Conservation (phyloP, 192 early-diverging fungal genomes). For the Dissophora ornata region DNA sequence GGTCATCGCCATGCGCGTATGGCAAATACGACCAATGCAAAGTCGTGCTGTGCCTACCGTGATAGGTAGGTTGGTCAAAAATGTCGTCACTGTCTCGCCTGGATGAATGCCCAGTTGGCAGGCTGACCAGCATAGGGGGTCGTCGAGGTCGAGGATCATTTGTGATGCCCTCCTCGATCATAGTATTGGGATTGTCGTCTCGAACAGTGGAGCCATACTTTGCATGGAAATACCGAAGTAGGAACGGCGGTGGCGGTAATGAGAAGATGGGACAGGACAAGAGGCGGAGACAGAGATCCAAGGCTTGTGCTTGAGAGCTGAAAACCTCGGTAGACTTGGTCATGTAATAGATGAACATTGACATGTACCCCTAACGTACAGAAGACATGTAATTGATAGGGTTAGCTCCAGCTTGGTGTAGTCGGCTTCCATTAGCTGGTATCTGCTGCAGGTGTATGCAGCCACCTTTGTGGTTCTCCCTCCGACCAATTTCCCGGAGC, state of each 20-base stretch:
- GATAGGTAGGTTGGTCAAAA: slow-evolving; percentile 8
- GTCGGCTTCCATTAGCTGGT: too few species aligned
- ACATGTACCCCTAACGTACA: slow-evolving; percentile 19
- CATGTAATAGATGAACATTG: slow-evolving; percentile 50
- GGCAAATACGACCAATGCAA: background rate
- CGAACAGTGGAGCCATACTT: slow-evolving; percentile 24
- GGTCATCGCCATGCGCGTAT: background rate
- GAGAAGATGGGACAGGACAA: slow-evolving; percentile 42
- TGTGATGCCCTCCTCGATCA: slow-evolving; percentile 51
- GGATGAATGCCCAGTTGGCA: background rate
- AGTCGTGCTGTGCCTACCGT: background rate
- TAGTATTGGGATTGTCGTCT: slow-evolving; percentile 42
- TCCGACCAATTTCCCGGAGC: too few species aligned
- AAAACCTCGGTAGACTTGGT: slow-evolving; percentile 28
- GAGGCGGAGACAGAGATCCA: slow-evolving; percentile 46
- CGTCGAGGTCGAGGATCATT: slow-evolving; percentile 37
- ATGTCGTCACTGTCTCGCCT: slow-evolving; percentile 8
- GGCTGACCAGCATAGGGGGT: slow-evolving; percentile 34
- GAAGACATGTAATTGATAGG: background rate
- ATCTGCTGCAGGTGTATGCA: too few species aligned
- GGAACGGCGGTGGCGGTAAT: slow-evolving; percentile 34
- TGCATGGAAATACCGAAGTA: slow-evolving; percentile 27
- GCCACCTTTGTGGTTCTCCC: too few species aligned
- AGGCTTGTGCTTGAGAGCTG: slow-evolving; percentile 22
- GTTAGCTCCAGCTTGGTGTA: too few species aligned